Conservation (phyloP, 108 stramenopile genomes). For the Cyclotella sp. region DNA sequence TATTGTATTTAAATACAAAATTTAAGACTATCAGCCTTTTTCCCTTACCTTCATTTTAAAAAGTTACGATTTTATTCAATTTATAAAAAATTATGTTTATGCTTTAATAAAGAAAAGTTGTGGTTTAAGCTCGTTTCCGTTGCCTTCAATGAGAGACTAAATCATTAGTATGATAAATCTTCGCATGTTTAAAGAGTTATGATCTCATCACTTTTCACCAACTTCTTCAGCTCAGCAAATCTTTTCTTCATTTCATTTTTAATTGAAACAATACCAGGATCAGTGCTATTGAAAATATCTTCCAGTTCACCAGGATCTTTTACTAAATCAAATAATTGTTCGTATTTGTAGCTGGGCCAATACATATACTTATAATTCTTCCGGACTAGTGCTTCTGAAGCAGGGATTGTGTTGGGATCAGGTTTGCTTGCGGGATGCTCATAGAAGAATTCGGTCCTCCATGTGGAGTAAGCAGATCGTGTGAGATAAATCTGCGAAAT, state of each 20-base stretch:
- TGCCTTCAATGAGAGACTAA: too few relatives aligned
- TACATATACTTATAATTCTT: constrained; percentile 72
- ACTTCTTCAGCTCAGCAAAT: constrained; percentile 24
- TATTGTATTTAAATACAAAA: too few relatives aligned
- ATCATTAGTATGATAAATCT: too few relatives aligned
- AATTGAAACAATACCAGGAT: constrained; percentile 11
- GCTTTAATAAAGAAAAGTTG: too few relatives aligned
- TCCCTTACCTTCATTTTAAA: too few relatives aligned
- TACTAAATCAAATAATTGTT: constrained; percentile 76
- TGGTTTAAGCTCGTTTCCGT: too few relatives aligned
- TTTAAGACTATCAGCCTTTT: too few relatives aligned
- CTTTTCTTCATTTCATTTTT: constrained; percentile 28
- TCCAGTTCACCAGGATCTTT: constrained; percentile 76
- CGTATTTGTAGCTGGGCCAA: constrained; percentile 75
- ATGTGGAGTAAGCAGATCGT: constrained; percentile 16
- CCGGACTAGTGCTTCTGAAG: constrained; percentile 49
- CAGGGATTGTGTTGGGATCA: constrained; percentile 16
- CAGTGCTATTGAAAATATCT: constrained; percentile 57
- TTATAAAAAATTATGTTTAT: too few relatives aligned
- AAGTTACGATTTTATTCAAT: too few relatives aligned
- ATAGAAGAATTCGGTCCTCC: constrained; percentile 67
- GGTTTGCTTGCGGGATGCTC: constrained; percentile 44
- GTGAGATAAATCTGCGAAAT: constrained; percentile 68
- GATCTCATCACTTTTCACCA: constrained; percentile 37
- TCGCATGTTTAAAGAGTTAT: too few relatives aligned